A percentile compares a stretch with the other conserved stretches of the same genome.
phyloP scores from a whole-genome alignment of 768 basidiomycete genomes.

The Zangia roseola region DNA sequence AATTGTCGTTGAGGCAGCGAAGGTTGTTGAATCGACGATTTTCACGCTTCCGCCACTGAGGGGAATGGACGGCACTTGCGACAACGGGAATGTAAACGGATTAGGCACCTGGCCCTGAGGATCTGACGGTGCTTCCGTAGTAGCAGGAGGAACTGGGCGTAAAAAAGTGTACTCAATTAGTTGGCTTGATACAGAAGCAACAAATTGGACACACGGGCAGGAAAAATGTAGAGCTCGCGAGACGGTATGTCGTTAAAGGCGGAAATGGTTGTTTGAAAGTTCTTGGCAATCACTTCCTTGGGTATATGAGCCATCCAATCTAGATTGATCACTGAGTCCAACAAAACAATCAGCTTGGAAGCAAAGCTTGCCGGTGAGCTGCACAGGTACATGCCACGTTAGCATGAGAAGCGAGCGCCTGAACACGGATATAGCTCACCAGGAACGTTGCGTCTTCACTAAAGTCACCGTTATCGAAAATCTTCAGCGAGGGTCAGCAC shows the following conservation, averaged over 20 bases:
- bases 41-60: slow-evolving; percentile 56
- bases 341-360: background rate
- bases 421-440: background rate
- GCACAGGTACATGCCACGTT: background rate
- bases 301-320: slow-evolving; percentile 66
- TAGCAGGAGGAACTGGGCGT: slow-evolving; percentile 36
- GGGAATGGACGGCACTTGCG: slow-evolving; percentile 41
- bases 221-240: slow-evolving; percentile 53
- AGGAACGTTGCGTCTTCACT: slow-evolving; percentile 54
- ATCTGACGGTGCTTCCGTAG: slow-evolving; percentile 30
- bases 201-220: slow-evolving; percentile 24
- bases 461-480: slow-evolving; percentile 41
- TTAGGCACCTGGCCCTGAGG: slow-evolving; percentile 40
- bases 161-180: background rate
- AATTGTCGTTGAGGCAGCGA: slow-evolving; percentile 48
- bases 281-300: slow-evolving; percentile 54
- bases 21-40: slow-evolving; percentile 54
- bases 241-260: slow-evolving; percentile 53
- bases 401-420: background rate
- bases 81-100: slow-evolving; percentile 51
- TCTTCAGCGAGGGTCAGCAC: slow-evolving; percentile 3
- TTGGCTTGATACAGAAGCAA: background rate
- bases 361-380: slow-evolving; percentile 27
- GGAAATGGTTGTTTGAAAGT: slow-evolving; percentile 47
- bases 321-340: background rate